These are phyloP conservation scores for Auriscalpium orientale DNA, from an alignment of 768 basidiomycete species.

Conservation along the genomic window DNA sequence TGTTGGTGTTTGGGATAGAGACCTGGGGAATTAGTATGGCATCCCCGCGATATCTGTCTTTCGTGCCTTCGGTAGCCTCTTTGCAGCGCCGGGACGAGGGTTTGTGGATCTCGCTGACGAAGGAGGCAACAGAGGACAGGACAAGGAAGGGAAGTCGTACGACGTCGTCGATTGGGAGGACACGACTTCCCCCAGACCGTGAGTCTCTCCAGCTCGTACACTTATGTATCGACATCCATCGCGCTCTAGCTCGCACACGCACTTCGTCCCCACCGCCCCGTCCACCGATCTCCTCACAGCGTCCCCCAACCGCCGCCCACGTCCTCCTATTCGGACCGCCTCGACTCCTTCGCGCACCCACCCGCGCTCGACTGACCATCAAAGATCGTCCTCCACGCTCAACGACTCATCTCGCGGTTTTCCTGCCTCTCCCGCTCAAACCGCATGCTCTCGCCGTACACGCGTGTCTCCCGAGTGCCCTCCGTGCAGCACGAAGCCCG, in stretches of 20 bases:
- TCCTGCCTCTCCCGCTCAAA: slow-evolving; percentile 83
- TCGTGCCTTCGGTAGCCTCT: slow-evolving; percentile 68
- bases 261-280: slow-evolving; percentile 40
- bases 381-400: slow-evolving; percentile 53
- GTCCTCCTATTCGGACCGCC: slow-evolving; percentile 26
- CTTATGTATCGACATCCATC: slow-evolving; percentile 45
- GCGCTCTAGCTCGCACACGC: slow-evolving; percentile 37
- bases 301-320: slow-evolving; percentile 4
- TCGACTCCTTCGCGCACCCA: slow-evolving; percentile 26
- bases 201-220: slow-evolving; percentile 37
- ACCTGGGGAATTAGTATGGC: no score
- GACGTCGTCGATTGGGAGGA: slow-evolving; percentile 71
- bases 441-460: slow-evolving; percentile 87
- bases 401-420: slow-evolving; percentile 80
- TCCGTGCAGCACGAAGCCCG: no score
- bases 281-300: slow-evolving; percentile 27
- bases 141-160: slow-evolving; percentile 39
- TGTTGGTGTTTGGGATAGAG: no score
- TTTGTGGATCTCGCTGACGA: slow-evolving; percentile 66
- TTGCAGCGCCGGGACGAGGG: slow-evolving; percentile 52
- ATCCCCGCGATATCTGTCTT: slow-evolving; percentile 81
- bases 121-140: slow-evolving; percentile 34
- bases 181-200: slow-evolving; percentile 21
- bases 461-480: no score
- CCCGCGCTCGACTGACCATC: slow-evolving; percentile 35